Evolutionary conservation across 2,329 filamentous ascomycete species (phyloP), one percentile per base, ranked within the genome.

Genomic region (Penicillium sp.): DNA sequence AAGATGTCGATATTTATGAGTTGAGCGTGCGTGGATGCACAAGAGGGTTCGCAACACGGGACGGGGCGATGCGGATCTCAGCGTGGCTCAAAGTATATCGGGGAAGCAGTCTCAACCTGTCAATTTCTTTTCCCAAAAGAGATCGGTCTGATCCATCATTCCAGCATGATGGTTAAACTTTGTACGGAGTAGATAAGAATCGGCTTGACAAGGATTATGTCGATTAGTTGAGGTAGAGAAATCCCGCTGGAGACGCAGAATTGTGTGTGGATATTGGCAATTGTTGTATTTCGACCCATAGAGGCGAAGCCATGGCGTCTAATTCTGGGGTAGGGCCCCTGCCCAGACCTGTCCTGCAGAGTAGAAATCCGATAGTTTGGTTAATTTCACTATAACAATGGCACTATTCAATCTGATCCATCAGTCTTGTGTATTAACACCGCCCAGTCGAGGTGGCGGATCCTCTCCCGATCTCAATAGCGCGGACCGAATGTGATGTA

Each of bases 321-420:
- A 33, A 56, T 49, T 56, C 25, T n/a, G 42, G 42, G 55, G 49
- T 53, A 57, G 21, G 23, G 23, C 19, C 43, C 44, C 31, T 52
- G 48, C 12, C 49, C 25, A 53, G 59, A 19, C 42, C 43, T 39
- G 29, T 19, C 36, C 35, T 57, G 44, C 35, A 39, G 23, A 58
- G 43, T 53, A 29, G 23, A 13, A 7, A 45, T 51, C 47, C 43
- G 47, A 58, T 63, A 59, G 51, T 57, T 35, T 36, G 42, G 52
- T 61, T 38, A 55, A 59, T 59, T 49, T 27, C 56, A 31, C 59
- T 60, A 65, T 59, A 65, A 57, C 55, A 58, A 39, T 41, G 23
- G 25, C 53, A 61, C 64, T 65, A 62, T 64, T 39, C 53, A 62
- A 64, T 64, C 21, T 64, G 64, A 66, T 61, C 47, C 35, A 63